These are phyloP conservation scores for Penicillium parvum DNA, from an alignment of 495 filamentous ascomycete species.

Conservation along the genomic window DNA sequence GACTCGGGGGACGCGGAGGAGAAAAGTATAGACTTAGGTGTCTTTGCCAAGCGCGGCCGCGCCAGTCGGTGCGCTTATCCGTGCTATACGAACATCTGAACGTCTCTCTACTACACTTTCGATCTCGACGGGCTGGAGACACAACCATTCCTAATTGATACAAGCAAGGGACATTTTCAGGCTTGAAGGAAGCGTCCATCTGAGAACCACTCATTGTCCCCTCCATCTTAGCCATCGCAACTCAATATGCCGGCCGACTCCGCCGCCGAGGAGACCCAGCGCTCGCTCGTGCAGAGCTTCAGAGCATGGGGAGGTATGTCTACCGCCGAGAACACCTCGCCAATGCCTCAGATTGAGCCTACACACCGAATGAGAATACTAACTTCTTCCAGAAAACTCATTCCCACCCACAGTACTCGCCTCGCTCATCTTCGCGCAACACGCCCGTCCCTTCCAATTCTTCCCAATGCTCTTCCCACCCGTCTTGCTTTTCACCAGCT, in stretches of 20 bases:
- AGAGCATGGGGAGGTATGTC: constrained; percentile 71
- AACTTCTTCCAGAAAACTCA: constrained; percentile 60
- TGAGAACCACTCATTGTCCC: too few species aligned
- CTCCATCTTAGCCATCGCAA: too few species aligned
- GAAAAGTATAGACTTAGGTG: constrained; percentile 27
- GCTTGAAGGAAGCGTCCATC: too few species aligned
- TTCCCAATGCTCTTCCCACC: constrained; percentile 80
- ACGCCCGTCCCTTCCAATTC: constrained; percentile 67
- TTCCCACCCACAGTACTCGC: constrained; percentile 75
- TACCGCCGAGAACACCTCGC: not conserved
- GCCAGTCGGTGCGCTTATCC: constrained; percentile 17
- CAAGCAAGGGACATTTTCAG: too few species aligned
- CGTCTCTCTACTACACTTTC: too few species aligned
- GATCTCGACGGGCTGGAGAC: too few species aligned
- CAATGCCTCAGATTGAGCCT: not conserved
- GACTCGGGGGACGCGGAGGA: constrained; percentile 9
- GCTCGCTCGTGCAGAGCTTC: constrained; percentile 47
- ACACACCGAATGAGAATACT: constrained; percentile 1
- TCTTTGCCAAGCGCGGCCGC: constrained; percentile 28
- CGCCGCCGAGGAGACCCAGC: constrained; percentile 40
- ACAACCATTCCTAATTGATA: too few species aligned
- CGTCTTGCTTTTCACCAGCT: constrained; percentile 79
- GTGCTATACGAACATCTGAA: constrained; percentile 1
- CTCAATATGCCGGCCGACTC: constrained; percentile 26
- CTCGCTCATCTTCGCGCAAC: constrained; percentile 72